A percentile compares a stretch with the other conserved stretches of the same genome.
Evolutionary conservation across 805 yeast species (phyloP).

Genomic region (Yamadazyma olivae): DNA sequence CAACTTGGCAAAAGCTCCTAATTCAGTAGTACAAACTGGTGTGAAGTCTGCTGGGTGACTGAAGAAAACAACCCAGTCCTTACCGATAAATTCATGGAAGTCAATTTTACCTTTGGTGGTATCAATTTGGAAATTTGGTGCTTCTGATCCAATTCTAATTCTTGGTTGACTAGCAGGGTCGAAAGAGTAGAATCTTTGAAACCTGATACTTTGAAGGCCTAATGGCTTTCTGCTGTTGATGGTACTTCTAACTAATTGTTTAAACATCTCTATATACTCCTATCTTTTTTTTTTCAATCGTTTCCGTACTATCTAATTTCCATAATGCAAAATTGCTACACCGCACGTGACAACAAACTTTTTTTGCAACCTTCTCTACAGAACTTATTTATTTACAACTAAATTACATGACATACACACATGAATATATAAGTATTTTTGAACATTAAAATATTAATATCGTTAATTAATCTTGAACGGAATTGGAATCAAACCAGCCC

Average conservation of each 20-base stretch:
- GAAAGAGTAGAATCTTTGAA: slow-evolving; percentile 26
- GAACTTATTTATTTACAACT: too few relatives aligned
- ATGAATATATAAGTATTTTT: too few relatives aligned
- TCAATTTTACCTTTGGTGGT: slow-evolving; percentile 62
- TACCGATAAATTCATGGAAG: slow-evolving; percentile 62
- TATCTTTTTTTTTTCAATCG: too few relatives aligned
- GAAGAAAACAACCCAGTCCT: slow-evolving; percentile 64
- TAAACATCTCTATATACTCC: slow-evolving; percentile 12
- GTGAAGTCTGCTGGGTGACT: slow-evolving; percentile 80
- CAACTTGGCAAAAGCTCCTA: slow-evolving; percentile 71
- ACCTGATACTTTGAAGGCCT: slow-evolving; percentile 4
- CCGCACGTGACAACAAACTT: slow-evolving; percentile 7
- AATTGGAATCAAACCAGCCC: slow-evolving; percentile 88
- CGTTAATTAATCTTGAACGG: slow-evolving; percentile 18
- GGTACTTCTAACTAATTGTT: slow-evolving; percentile 10
- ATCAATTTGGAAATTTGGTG: slow-evolving; percentile 65
- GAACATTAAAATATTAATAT: not conserved
- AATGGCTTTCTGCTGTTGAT: not conserved
- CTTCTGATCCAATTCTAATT: slow-evolving; percentile 56
- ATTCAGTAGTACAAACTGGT: slow-evolving; percentile 76
- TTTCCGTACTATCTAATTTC: not conserved
- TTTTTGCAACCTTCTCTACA: too few relatives aligned
- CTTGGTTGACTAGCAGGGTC: slow-evolving; percentile 40
- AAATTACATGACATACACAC: too few relatives aligned
- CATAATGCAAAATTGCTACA: slow-evolving; percentile 7